These are phyloP conservation scores for Phytophthora parvispora DNA, from an alignment of 352 stramenopile genomes.

Conservation along the genomic window DNA sequence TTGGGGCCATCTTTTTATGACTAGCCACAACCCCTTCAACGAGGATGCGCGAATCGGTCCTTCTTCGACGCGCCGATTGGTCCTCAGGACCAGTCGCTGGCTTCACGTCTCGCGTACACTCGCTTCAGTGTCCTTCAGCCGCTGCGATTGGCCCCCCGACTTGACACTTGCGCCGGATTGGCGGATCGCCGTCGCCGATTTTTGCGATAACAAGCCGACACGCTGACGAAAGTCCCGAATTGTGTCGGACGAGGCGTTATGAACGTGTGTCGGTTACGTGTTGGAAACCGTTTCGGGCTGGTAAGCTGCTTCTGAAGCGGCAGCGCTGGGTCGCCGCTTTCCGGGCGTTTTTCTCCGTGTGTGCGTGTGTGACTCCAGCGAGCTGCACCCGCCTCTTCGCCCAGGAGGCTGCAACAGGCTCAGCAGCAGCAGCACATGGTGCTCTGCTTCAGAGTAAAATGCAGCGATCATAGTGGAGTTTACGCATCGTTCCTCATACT, in stretches of 20 bases:
- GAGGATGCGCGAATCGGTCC: conserved; percentile 33
- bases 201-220: not conserved
- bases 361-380: no score
- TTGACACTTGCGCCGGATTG: conserved; percentile 2
- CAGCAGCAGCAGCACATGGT: no score
- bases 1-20: conserved; percentile 19
- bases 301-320: no score
- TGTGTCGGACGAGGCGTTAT: not conserved
- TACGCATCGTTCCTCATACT: no score
- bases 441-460: no score
- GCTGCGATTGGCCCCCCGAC: conserved; percentile 1
- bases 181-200: not conserved
- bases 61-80: conserved; percentile 28
- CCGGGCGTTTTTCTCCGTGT: no score
- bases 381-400: no score
- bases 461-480: no score
- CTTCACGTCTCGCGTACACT: conserved; percentile 3
- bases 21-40: conserved; percentile 14
- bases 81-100: conserved; percentile 18
- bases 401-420: no score
- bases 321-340: no score
- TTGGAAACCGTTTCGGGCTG: not conserved
- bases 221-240: not conserved
- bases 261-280: not conserved
- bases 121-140: conserved; percentile 14